Base-by-base conservation (phyloP, 495 filamentous ascomycete species). In the Chlorociboria aeruginascens region DNA sequence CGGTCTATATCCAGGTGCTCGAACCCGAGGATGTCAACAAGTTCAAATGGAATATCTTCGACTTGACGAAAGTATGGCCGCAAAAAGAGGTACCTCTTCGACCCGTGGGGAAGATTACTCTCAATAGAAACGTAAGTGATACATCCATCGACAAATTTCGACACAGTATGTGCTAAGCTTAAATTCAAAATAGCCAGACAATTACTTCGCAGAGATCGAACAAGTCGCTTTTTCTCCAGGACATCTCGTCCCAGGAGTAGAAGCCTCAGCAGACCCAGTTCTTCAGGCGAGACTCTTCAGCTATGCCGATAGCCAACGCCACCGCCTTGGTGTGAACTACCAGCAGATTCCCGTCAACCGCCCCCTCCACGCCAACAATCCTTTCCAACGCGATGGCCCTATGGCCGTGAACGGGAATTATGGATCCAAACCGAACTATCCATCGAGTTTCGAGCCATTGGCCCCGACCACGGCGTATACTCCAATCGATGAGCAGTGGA, bases 191-290 rank as follows among this genome's bases (percentile, higher is more conserved):
- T 45, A 37, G 52, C 38, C 38, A 10, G 38, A 72, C 33, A 85
- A 86, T 66, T 86, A 82, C 67, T 83, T 83, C 60, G 70, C 78
- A 43, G 85, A 89, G 45, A 80, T 92, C 51, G 87, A 95, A 65
- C 88, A 95, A 58, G 74, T 80, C 3, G 79, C 85, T 3, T 93
- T 90, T 64, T 82, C 79, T 40, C 86, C 88, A 11, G 76, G 80
- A 2, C 81, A 82, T 59, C 67, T 89, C 50, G 77, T 86, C 0
- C 80, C 85, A 0, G 85, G 85, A 32, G 71, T 81, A 41, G 82
- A 81, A 43, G 69, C 81, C 29, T 68, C 67, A 8, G 69, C 72
- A 0, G 77, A 81, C 50, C 73, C 73, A 8, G 57, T 86, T 40
- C 70, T 87, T 1, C 83, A 86, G 60, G 76, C 75, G 33, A 71